These are phyloP conservation scores for Pseudogymnoascus sp. DNA, from an alignment of 2,329 filamentous ascomycete species.

Conservation along the genomic window DNA sequence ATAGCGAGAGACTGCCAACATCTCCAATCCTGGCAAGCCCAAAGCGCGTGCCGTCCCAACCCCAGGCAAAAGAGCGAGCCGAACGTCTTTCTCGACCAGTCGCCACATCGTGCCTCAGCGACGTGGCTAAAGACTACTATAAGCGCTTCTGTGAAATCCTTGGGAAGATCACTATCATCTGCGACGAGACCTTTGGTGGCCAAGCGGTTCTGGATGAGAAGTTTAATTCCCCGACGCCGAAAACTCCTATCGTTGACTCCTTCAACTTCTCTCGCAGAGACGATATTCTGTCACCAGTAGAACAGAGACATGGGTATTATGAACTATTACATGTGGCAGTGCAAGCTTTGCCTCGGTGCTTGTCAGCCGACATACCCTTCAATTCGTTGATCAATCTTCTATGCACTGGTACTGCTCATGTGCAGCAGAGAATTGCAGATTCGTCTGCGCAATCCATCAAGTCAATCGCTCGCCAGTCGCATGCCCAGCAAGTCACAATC, in stretches of 20 bases:
- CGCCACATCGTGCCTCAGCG: slow-evolving; percentile 56
- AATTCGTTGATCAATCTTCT: slow-evolving; percentile 89
- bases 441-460: slow-evolving; percentile 92
- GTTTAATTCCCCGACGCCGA: slow-evolving; percentile 77
- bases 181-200: slow-evolving; percentile 93
- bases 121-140: slow-evolving; percentile 78
- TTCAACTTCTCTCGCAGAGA: slow-evolving; percentile 86
- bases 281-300: slow-evolving; percentile 61
- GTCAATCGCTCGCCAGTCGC: slow-evolving; percentile 85
- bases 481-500: slow-evolving; percentile 92
- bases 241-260: slow-evolving; percentile 89
- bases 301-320: slow-evolving; percentile 91
- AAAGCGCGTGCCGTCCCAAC: slow-evolving; percentile 16
- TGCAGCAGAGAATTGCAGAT: slow-evolving; percentile 83
- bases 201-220: slow-evolving; percentile 95
- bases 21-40: slow-evolving; percentile 43
- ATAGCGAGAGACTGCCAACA: slow-evolving; percentile 39
- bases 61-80: slow-evolving; percentile 37
- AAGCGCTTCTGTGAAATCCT: slow-evolving; percentile 88
- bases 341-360: slow-evolving; percentile 86
- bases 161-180: slow-evolving; percentile 91
- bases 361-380: slow-evolving; percentile 85
- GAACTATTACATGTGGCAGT: slow-evolving; percentile 93
- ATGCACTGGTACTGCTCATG: slow-evolving; percentile 93
- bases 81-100: slow-evolving; percentile 63